Percentiles rank a stretch among this genome's conserved stretches.
Conservation (phyloP, 768 basidiomycete species). For the Amylocystis lapponica region DNA sequence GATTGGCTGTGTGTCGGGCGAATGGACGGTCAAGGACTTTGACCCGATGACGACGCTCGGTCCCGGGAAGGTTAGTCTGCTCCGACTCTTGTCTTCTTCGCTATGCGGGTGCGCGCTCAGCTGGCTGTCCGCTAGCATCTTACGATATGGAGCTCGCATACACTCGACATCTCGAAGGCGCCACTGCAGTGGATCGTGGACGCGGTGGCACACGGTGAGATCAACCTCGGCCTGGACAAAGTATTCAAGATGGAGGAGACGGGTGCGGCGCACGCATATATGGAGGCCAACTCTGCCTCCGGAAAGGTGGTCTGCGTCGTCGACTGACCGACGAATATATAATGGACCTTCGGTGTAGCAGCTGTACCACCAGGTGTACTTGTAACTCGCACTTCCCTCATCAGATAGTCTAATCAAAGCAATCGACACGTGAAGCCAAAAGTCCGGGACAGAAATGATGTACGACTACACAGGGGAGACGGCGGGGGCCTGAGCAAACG, state of each 20-base stretch:
- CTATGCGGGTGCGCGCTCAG: neutral
- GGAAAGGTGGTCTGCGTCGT: conserved; percentile 4
- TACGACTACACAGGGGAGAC: too few species aligned
- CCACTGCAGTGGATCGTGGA: conserved; percentile 3
- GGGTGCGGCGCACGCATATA: conserved; percentile 1
- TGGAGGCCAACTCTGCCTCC: conserved; percentile 1
- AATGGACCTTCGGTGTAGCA: too few species aligned
- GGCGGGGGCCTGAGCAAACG: too few species aligned
- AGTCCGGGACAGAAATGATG: too few species aligned
- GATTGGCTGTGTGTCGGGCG: conserved; percentile 3
- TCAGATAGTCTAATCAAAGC: too few species aligned
- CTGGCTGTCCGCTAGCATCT: neutral
- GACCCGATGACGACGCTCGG: neutral
- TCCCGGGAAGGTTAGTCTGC: conserved; percentile 1
- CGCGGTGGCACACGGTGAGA: conserved; percentile 1
- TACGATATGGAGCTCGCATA: neutral
- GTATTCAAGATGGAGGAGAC: conserved; percentile 5
- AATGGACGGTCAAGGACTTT: conserved; percentile 4
- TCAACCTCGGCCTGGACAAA: neutral
- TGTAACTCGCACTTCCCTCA: too few species aligned
- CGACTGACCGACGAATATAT: too few species aligned
- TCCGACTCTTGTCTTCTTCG: too few species aligned
- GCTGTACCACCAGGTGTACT: too few species aligned
- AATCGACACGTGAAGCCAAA: too few species aligned
- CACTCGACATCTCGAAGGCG: conserved; percentile 1